phyloP scores from a whole-genome alignment of 495 filamentous ascomycete species.

The Penicillium coprophilum region DNA sequence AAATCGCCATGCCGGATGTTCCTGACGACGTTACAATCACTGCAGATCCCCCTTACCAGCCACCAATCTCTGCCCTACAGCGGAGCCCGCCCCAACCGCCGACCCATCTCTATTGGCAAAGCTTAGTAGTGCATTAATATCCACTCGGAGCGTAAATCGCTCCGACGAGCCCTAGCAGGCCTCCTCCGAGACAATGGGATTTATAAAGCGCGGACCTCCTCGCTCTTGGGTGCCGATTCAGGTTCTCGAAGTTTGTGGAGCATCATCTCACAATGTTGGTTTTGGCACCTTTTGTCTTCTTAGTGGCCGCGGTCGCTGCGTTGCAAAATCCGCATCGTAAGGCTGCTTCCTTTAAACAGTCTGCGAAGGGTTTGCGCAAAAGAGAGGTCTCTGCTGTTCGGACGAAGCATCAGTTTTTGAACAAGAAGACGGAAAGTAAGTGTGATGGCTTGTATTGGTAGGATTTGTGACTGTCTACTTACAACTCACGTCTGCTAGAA shows the following conservation, averaged over 20 bases:
- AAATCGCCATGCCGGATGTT: conserved; percentile 21
- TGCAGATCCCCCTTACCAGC: neutral
- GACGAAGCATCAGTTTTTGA: conserved; percentile 17
- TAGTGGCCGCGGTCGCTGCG: conserved; percentile 13
- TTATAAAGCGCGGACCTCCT: neutral
- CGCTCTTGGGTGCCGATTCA: neutral
- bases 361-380: neutral
- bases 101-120: conserved; percentile 7
- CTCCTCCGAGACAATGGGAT: neutral
- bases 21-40: conserved; percentile 21
- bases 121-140: conserved; percentile 7
- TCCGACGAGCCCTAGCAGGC: neutral
- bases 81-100: conserved; percentile 3
- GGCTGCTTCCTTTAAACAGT: conserved; percentile 5
- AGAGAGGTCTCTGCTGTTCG: neutral
- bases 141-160: neutral
- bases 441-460: neutral
- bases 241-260: neutral
- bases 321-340: conserved; percentile 24
- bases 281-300: conserved; percentile 1
- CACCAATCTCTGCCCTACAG: conserved; percentile 6
- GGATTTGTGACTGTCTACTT: neutral
- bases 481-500: conserved; percentile 27
- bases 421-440: conserved; percentile 20
- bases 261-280: conserved; percentile 11